Base-by-base conservation (phyloP, 2,329 filamentous ascomycete species). In the Fusarium torulosum region DNA sequence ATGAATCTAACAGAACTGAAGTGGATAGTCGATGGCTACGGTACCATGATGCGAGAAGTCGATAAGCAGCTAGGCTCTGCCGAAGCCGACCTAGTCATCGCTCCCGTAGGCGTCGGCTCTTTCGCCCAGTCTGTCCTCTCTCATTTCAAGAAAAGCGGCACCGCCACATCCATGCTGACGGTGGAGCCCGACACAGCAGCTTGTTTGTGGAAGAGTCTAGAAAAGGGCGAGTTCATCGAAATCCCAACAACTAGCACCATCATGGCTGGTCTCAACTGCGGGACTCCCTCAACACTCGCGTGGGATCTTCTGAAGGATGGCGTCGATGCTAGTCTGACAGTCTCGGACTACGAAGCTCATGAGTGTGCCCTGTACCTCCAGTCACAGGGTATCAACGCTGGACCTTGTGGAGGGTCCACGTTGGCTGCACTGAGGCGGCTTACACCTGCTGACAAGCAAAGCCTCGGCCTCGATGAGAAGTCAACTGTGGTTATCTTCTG, bases 11-110 rank as follows among this genome's bases (percentile, higher is more conserved):
- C 35, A 7, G 13, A 11, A 11, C 17, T 5, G 8, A 45, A 86
- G 76, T 94, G 90, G 88, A 90, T 94, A 21, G 90, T 93, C 0
- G 88, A 95, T 62, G 92, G 92, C 0, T 96, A 95, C 71, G 83
- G 82, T 6, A 93, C 91, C 0, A 90, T 94, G 85, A 80, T 94
- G 63, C 75, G 78, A 4, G 92, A 96, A 73, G 80, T 87, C 0
- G 90, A 93, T 49, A 75, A 81, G 20, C 91, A 94, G 72, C 73
- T 81, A 0, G 76, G 78, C 0, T 67, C 79, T 1, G 74, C 78
- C 0, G 76, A 73, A 2, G 63, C 77, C 6, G 80, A 83, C 7
- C 78, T 87, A 11, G 83, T 89, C 29, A 76, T 95, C 15, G 84
- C 85, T 0, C 90, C 91, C 0, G 89, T 91, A 2, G 92, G 92